Evolutionary conservation across 768 basidiomycete genomes (phyloP), one percentile per base, ranked within the genome.

Genomic region (Saitozyma sp.): DNA sequence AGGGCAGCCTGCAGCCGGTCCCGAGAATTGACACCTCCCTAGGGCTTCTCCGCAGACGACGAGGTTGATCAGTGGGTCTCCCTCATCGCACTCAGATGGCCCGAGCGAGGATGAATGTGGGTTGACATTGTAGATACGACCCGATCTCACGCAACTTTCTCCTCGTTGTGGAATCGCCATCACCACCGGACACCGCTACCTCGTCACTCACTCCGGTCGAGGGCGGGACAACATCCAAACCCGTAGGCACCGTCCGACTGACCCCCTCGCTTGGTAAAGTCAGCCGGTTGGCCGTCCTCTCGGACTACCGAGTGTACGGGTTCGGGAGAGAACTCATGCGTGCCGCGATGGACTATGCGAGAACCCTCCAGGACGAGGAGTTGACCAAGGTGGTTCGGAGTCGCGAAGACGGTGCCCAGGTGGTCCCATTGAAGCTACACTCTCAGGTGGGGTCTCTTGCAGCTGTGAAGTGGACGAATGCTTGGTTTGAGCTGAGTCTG

Each of bases 61-160:
- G 77, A 78, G 58, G 67, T 75, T 40, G 77, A 78, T 59, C 65
- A 76, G 67, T 76, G 56, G 56, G 75, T 59, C 40, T 16, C 13
- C 9, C 11, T 50, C 11, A 7, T 50, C 43, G 13, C 38, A 39
- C 6, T 41, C 50, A 9, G 42, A 46, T 10, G n/a, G 53, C 20
- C 9, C 14, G 8, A 13, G 37, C 10, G 9, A 39, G 14, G 49
- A 14, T 9, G 37, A 42, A 17, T 9, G n/a, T n/a, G 9, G 16
- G 54, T 16, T 50, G 11, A 56, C 46, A 51, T 6, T 4, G 7
- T 50, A 74, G 75, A 56, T 61, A 66, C 20, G 72, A 71, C 50
- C 65, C 68, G 0, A 63, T 54, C 17, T 62, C 75, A 1, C 54
- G 69, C 38, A 67, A 70, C 52, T 67, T 78, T 61, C 53, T 76